These are phyloP conservation scores for Murraya koenigii DNA, from an alignment of 345 rosid species.

Conservation along the genomic window DNA sequence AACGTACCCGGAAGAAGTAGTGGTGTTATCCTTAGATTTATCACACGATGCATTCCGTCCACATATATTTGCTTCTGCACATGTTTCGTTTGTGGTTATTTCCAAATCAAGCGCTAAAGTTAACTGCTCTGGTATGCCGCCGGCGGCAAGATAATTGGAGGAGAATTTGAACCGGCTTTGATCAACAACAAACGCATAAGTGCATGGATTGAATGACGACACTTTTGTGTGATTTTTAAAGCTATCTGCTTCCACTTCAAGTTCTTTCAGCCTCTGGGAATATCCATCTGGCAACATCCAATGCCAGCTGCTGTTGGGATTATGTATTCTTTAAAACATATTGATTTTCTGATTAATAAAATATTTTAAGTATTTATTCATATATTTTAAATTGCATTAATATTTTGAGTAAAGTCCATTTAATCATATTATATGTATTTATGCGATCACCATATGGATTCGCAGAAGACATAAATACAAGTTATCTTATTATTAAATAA, in stretches of 20 bases:
- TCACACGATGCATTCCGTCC: slow-evolving; percentile 9
- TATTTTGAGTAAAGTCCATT: no score
- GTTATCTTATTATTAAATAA: no score
- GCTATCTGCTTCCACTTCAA: rapidly evolving
- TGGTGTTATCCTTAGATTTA: background rate
- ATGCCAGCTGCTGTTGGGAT: no score
- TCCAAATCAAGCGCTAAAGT: slow-evolving; percentile 19
- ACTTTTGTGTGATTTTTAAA: background rate
- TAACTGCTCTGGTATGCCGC: background rate
- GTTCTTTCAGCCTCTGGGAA: background rate
- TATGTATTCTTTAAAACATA: no score
- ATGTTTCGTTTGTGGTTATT: background rate
- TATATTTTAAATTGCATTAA: no score
- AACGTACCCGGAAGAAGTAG: slow-evolving; percentile 3
- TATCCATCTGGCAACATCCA: slow-evolving; percentile 32
- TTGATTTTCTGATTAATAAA: no score
- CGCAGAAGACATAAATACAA: no score
- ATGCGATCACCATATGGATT: no score
- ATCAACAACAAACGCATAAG: slow-evolving; percentile 32
- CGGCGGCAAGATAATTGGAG: rapidly evolving
- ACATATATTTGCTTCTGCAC: background rate
- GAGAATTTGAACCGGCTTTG: slow-evolving; percentile 9
- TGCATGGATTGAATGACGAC: slow-evolving; percentile 8
- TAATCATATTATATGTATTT: no score
- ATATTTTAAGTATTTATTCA: no score